Base-by-base conservation (phyloP, 176 grass and related monocot species). In the Aegilops tauschii region DNA sequence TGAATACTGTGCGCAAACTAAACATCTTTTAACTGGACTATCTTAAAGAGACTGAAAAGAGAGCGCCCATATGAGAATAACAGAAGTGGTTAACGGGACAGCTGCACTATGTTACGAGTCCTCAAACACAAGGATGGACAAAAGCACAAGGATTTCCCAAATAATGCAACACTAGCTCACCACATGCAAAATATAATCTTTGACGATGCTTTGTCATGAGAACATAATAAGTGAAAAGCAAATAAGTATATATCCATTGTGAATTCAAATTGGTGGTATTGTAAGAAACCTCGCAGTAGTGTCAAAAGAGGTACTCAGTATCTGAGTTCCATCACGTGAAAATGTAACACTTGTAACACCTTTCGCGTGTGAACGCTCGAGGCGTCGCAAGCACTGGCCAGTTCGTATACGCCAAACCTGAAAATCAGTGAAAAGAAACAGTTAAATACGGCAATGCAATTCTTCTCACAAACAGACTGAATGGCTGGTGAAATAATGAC, bases 331-430 rank as follows among this genome's bases (percentile, higher is more conserved):
- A 39, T 99, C 97, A 66, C 97, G 89, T 88, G 97, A 99, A 82
- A 99, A 99, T 78, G 90, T 86, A 85, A 99, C 87, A 87, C 94
- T 94, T 69, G 97, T 99, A 52, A 99, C 97, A 84, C 92, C 97
- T 94, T 93, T 93, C 9, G 92, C 68, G 71, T 99, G 94, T 59
- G 97, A 90, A 74, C 80, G 89, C 77, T 99, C 92, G 50, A 99
- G 89, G 73, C 97, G 89, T 39, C 97, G 75, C 88, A 99, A 91
- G 77, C 97, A 99, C 74, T 99, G 94, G 25, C 97, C 92, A 63
- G 97, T 96, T 87, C 94, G 85, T 83, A 99, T 92, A 88, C 92
- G 94, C 97, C 97, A 99, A 90, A 99, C 97, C 94, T 99, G 42
- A 84, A 61, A 85, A 80, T 77, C 12, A 12, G 84, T 86, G 63